Evolutionary conservation across 2,329 filamentous ascomycete species (phyloP), one percentile per base, ranked within the genome.

Genomic region (Pestalotiopsis sp.): DNA sequence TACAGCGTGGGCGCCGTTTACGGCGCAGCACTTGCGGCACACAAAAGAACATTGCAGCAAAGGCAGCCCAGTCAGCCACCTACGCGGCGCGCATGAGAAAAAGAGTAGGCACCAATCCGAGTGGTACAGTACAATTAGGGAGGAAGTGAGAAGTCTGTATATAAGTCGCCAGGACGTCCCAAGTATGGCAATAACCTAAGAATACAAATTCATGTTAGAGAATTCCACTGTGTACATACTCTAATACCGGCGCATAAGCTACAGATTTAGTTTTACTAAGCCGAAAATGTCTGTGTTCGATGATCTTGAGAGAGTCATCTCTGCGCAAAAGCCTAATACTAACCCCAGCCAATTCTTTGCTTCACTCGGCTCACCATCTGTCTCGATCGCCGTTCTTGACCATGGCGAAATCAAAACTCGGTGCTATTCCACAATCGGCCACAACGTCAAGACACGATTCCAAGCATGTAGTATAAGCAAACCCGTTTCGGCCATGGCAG

Each of bases 381-480:
- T 66, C 4, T 66, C 64, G 14, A 60, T 66, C 13, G 64, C 64
- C 31, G 64, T 66, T 36, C 64, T 66, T 27, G 52, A 66, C 20
- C 64, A 61, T 61, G 64, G 64, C 4, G 23, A 66, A 23, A 59
- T 66, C 3, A 17, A 12, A n/a, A 36, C 64, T 41, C 52, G 31
- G 11, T 66, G 64, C 7, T 66, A 59, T 14, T 66, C 64, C 27
- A 60, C 64, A 2, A 17, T 66, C 14, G 56, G 56, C 14, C 27
- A 60, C 17, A 27, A n/a, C n/a, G 36, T 20, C 56, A 31, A 60
- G 17, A 66, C 64, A 13, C 64, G 36, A 3, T 66, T 66, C 64
- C 64, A 66, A 38, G 64, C 52, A 20, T 59, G 52, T 56, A 66
- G 64, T 45, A 66, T 66, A n/a, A 60, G 52, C n/a, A 66, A 61